Conservation (phyloP, 169 alveolate genomes). For the Pseudocohnilembus persalinus region DNA sequence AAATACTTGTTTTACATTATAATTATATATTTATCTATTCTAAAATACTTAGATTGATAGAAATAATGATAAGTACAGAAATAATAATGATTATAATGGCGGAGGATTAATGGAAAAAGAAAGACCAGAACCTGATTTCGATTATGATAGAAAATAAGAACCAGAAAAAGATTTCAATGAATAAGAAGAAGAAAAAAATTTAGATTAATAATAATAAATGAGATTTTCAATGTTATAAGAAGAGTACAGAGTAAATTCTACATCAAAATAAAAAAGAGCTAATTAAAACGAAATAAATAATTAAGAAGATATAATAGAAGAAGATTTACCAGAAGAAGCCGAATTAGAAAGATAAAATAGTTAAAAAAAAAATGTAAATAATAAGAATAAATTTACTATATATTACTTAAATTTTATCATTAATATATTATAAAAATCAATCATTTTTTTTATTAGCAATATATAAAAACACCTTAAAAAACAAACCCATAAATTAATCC, state of each 20-base stretch:
- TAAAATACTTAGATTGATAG: too few relatives aligned
- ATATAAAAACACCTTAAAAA: neutral
- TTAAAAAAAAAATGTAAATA: neutral
- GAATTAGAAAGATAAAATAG: neutral
- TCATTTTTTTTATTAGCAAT: neutral
- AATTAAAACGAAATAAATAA: too few relatives aligned
- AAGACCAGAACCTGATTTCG: too few relatives aligned
- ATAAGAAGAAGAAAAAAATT: neutral
- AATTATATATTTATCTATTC: too few relatives aligned
- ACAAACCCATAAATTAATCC: neutral
- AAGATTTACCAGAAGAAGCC: neutral
- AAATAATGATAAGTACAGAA: neutral
- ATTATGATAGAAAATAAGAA: too few relatives aligned
- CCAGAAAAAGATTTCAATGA: too few relatives aligned
- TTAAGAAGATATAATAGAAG: neutral
- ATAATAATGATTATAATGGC: neutral
- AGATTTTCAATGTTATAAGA: neutral
- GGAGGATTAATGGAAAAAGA: too few relatives aligned
- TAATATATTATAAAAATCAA: neutral
- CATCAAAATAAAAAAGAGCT: neutral
- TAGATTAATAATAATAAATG: neutral
- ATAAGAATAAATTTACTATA: neutral
- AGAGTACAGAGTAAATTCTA: neutral
- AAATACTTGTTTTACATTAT: too few relatives aligned
- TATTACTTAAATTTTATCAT: neutral